phyloP scores from a whole-genome alignment of 129 eudicot species.

The Ambrosia trifida region DNA sequence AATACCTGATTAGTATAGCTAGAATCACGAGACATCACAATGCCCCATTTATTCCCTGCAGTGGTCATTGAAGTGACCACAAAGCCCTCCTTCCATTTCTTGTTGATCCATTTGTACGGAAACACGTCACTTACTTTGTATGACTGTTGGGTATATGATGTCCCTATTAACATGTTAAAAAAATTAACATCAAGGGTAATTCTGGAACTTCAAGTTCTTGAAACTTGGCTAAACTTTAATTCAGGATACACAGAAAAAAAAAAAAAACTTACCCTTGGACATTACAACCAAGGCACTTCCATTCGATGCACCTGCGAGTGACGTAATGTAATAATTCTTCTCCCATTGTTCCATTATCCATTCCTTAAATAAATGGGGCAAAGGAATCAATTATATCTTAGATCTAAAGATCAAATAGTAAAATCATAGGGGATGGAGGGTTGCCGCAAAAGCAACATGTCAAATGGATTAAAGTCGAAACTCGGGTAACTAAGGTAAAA shows the following conservation, averaged over 20 bases:
- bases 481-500: background rate
- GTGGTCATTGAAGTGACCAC: constrained; percentile 79
- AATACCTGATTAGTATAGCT: constrained; percentile 61
- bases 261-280: constrained; percentile 64
- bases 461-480: too few species aligned
- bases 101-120: constrained; percentile 86
- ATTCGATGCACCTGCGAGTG: constrained; percentile 79
- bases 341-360: constrained; percentile 99
- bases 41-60: constrained; percentile 75
- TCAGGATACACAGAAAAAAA: background rate
- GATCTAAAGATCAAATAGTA: background rate
- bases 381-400: background rate
- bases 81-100: constrained; percentile 89
- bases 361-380: constrained; percentile 43
- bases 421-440: background rate
- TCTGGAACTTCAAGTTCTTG: constrained; percentile 14
- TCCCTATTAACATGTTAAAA: constrained; percentile 42
- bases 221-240: background rate
- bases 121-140: constrained; percentile 85
- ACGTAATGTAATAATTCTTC: constrained; percentile 74
- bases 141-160: constrained; percentile 67
- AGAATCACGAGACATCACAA: constrained; percentile 81
- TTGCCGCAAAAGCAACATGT: too few species aligned
- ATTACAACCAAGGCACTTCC: constrained; percentile 81
- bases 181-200: constrained; percentile 5